Percentiles rank a stretch among this genome's conserved stretches.
Evolutionary conservation across 306 rosid genomes (phyloP).

Genomic region (Vigna reflexopilosa): DNA sequence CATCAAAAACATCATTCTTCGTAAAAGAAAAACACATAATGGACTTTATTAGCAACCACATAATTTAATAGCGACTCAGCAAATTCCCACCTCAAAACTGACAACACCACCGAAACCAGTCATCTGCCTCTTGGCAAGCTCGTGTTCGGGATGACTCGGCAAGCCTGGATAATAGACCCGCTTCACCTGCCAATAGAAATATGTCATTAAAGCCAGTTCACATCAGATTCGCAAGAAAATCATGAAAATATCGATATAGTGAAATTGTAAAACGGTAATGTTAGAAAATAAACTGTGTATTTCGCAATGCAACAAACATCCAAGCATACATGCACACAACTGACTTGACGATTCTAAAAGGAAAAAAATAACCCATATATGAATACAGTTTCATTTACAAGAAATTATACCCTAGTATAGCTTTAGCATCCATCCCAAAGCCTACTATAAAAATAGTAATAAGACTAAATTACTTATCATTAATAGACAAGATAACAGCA

Average conservation of each 20-base stretch:
- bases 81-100: constrained; percentile 81
- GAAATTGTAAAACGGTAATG: not conserved
- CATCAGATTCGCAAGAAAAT: constrained; percentile 20
- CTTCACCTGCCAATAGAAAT: constrained; percentile 69
- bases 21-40: not conserved
- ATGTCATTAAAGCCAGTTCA: constrained; percentile 34
- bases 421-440: not conserved
- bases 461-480: not conserved
- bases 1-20: not conserved
- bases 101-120: constrained; percentile 98
- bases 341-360: not conserved
- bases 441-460: not conserved
- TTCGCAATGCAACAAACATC: not conserved
- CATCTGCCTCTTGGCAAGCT: constrained; percentile 94
- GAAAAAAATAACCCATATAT: not conserved
- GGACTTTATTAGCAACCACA: not conserved
- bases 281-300: not conserved
- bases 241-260: not conserved
- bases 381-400: not conserved
- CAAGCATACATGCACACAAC: not conserved
- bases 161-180: constrained; percentile 91
- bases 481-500: constrained; percentile 2
- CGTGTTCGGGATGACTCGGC: constrained; percentile 91
- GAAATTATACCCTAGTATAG: not conserved
- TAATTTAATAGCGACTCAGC: constrained; percentile 27